phyloP scores from a whole-genome alignment of 495 filamentous ascomycete species.

The Pseudotulostoma volvatum region DNA sequence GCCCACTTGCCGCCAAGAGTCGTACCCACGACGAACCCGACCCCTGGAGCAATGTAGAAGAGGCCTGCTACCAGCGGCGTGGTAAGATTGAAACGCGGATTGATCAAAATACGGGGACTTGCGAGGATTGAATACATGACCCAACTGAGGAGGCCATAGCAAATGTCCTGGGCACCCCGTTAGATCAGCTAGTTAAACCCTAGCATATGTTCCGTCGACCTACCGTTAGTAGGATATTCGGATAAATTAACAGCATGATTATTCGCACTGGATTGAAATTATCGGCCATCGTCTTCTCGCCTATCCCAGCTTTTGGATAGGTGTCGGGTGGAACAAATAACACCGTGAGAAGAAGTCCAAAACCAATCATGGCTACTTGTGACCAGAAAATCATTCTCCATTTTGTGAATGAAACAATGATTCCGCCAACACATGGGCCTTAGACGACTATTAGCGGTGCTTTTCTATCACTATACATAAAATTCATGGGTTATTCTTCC shows the following conservation, averaged over 20 bases:
- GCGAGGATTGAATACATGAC: slow-evolving; percentile 59
- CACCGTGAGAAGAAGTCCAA: slow-evolving; percentile 21
- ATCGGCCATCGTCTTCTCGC: not conserved
- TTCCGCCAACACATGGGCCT: slow-evolving; percentile 31
- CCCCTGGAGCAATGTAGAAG: slow-evolving; percentile 62
- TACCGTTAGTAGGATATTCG: slow-evolving; percentile 27
- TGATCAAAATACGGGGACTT: slow-evolving; percentile 56
- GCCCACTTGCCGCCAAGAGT: slow-evolving; percentile 54
- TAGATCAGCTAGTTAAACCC: not conserved
- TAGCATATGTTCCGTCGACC: slow-evolving; percentile 1
- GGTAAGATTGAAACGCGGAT: slow-evolving; percentile 53
- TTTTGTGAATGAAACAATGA: slow-evolving; percentile 38
- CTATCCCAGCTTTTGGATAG: slow-evolving; percentile 8
- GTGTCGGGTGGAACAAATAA: slow-evolving; percentile 21
- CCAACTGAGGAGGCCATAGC: slow-evolving; percentile 47
- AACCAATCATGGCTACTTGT: slow-evolving; percentile 33
- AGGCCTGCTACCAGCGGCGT: slow-evolving; percentile 52
- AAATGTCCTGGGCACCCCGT: slow-evolving; percentile 26
- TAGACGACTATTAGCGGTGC: slow-evolving; percentile 1
- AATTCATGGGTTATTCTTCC: too few species aligned
- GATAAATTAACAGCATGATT: slow-evolving; percentile 20
- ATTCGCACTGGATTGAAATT: slow-evolving; percentile 25
- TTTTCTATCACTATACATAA: not conserved
- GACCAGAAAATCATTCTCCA: slow-evolving; percentile 47
- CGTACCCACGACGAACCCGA: slow-evolving; percentile 52